Conservation (phyloP, 1,284 basidiomycete genomes). For the Grifola frondosa region DNA sequence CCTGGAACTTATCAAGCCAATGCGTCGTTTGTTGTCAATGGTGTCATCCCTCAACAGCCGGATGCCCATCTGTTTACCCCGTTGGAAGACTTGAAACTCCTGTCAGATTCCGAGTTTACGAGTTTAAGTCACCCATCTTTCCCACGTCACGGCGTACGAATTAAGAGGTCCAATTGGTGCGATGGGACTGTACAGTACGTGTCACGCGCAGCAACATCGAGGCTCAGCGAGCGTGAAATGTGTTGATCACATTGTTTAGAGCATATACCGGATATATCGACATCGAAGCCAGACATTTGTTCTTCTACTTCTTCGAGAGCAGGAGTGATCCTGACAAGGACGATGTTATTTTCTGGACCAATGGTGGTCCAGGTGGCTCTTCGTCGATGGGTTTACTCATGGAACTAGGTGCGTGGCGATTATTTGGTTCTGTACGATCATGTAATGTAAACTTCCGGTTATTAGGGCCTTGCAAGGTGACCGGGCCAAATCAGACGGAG, state of each 20-base stretch:
- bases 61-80: constrained; percentile 42
- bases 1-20: too few relatives aligned
- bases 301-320: constrained; percentile 83
- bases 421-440: too few relatives aligned
- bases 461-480: constrained; percentile 38
- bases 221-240: too few relatives aligned
- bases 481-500: constrained; percentile 39
- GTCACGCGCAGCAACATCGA: not conserved
- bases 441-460: constrained; percentile 44
- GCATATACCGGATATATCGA: constrained; percentile 60
- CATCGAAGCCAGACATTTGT: constrained; percentile 68
- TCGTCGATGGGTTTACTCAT: constrained; percentile 64
- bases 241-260: not conserved
- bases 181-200: constrained; percentile 22
- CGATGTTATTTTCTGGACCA: constrained; percentile 69
- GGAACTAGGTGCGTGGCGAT: constrained; percentile 48
- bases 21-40: too few relatives aligned
- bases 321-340: constrained; percentile 65
- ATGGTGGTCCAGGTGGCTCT: constrained; percentile 56
- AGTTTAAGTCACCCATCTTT: constrained; percentile 51
- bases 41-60: too few relatives aligned
- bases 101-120: constrained; percentile 43
- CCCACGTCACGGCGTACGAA: constrained; percentile 49
- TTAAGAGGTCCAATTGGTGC: constrained; percentile 38
- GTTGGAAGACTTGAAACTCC: constrained; percentile 37